phyloP scores from a whole-genome alignment of 129 eudicot genomes.

The Flaveria trinervia region DNA sequence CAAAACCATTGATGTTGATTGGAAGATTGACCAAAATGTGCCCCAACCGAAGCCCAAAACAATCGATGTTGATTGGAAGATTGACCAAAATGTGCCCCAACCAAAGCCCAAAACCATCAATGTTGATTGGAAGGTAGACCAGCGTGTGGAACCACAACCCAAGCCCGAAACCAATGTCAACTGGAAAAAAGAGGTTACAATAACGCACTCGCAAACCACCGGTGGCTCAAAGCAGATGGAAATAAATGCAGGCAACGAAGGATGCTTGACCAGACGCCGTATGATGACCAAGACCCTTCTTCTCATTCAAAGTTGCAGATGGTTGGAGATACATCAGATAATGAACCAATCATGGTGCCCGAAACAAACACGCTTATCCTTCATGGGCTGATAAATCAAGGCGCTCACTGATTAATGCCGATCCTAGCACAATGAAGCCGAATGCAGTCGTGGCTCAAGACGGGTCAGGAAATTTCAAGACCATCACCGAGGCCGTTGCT shows the following conservation, averaged over 20 bases:
- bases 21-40: neutral
- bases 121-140: constrained; percentile 14
- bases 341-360: constrained; percentile 1
- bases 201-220: neutral
- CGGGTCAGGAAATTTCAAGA: constrained; percentile 53
- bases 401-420: constrained; percentile 33
- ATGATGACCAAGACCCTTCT: neutral
- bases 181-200: constrained; percentile 4
- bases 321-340: constrained; percentile 11
- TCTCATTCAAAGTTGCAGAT: constrained; percentile 12
- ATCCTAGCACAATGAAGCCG: constrained; percentile 29
- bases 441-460: constrained; percentile 58
- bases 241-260: constrained; percentile 21
- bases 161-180: neutral
- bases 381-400: constrained; percentile 37
- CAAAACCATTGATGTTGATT: neutral
- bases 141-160: neutral
- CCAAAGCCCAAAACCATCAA: constrained; percentile 1
- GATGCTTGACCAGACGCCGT: constrained; percentile 32
- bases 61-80: neutral
- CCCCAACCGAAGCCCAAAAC: constrained; percentile 18
- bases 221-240: no score
- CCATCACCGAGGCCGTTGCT: constrained; percentile 43
- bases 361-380: constrained; percentile 23
- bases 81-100: neutral